Conservation (phyloP, 179 eudicot genomes). For the Corrigiola litoralis region DNA sequence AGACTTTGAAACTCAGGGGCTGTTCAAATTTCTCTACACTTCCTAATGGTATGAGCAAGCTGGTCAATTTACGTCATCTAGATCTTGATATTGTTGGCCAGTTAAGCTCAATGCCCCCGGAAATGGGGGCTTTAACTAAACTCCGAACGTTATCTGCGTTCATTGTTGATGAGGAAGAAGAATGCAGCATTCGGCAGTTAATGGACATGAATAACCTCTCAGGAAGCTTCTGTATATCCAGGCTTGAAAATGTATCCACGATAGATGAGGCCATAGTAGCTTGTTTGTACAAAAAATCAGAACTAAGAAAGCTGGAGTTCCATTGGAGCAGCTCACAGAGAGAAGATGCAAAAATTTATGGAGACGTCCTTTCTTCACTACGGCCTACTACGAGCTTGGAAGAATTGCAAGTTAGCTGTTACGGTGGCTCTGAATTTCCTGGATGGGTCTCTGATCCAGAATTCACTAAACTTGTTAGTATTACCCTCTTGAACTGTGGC, state of each 20-base stretch:
- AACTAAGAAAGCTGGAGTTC: too few relatives aligned
- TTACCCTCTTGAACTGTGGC: constrained; percentile 6
- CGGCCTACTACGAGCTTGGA: neutral
- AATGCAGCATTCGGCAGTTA: constrained; percentile 1
- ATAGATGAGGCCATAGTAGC: neutral
- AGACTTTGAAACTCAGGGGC: constrained; percentile 10
- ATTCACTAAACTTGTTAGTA: neutral
- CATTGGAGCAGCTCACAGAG: neutral
- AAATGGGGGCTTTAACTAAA: neutral
- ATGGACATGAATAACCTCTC: neutral
- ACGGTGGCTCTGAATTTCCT: neutral
- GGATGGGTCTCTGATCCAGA: neutral
- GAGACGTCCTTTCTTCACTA: neutral
- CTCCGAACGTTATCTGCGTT: constrained; percentile 16
- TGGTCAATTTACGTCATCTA: neutral
- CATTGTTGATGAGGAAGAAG: neutral
- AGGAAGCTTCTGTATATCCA: constrained; percentile 13
- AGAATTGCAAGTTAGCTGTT: neutral
- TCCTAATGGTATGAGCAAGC: neutral
- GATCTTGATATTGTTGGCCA: constrained; percentile 8
- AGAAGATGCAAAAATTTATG: too few relatives aligned
- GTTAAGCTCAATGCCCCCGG: constrained; percentile 10
- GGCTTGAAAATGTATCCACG: constrained; percentile 13
- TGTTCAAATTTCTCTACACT: neutral
- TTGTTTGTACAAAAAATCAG: neutral